phyloP scores from a whole-genome alignment of 148 eudicot species.

The Talinum fruticosum region DNA sequence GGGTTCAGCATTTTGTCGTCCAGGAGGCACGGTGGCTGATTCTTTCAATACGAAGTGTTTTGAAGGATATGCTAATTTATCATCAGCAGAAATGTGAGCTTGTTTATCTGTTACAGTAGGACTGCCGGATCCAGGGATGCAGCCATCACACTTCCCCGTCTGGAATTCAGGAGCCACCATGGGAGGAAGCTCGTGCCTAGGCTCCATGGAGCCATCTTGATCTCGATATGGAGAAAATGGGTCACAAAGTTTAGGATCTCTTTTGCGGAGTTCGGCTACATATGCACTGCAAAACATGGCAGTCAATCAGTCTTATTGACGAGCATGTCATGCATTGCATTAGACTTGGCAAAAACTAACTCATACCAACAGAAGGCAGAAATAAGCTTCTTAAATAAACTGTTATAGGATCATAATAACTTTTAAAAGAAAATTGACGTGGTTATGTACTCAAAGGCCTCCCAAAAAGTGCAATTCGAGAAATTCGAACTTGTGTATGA shows the following conservation, averaged over 20 bases:
- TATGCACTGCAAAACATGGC: slow-evolving; percentile 49
- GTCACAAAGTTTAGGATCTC: slow-evolving; percentile 40
- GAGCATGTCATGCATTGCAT: neutral
- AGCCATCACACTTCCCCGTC: slow-evolving; percentile 54
- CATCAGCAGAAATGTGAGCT: slow-evolving; percentile 18
- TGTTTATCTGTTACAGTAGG: neutral
- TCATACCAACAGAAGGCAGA: too few species aligned
- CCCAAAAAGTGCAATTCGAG: too few species aligned
- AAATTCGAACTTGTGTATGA: too few species aligned
- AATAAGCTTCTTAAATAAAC: too few species aligned
- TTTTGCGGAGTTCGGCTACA: slow-evolving; percentile 57
- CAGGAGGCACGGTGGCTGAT: slow-evolving; percentile 11
- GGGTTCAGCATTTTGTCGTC: slow-evolving; percentile 16
- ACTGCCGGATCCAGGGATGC: slow-evolving; percentile 17
- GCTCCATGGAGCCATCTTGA: slow-evolving; percentile 18
- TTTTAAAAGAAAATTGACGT: too few species aligned
- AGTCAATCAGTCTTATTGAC: neutral
- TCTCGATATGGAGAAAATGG: slow-evolving; percentile 40
- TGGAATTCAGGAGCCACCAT: slow-evolving; percentile 45
- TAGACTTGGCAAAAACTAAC: neutral
- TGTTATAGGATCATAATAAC: too few species aligned
- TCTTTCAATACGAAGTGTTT: slow-evolving; percentile 14
- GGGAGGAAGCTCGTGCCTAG: slow-evolving; percentile 43
- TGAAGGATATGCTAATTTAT: slow-evolving; percentile 2
- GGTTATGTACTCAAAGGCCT: too few species aligned